Evolutionary conservation across 495 filamentous ascomycete genomes (phyloP), one percentile per base, ranked within the genome.

Genomic region (Tuber borchii): DNA sequence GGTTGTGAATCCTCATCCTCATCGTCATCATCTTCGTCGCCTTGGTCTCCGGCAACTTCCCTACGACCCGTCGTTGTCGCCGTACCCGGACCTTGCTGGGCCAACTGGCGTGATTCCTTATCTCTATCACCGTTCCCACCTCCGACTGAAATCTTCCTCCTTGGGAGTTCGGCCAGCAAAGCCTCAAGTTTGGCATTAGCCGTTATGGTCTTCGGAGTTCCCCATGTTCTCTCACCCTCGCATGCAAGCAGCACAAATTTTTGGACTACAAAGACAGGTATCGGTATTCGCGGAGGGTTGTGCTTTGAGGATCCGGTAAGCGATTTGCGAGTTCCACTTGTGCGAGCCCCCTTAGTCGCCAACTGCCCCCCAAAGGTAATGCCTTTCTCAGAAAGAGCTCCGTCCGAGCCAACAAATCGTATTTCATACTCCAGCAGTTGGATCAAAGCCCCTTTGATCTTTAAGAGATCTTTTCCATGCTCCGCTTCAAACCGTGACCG

Each of bases 401-500:
- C 78, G 70, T 80, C 77, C 22, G 65, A 74, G 19, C 78, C 77
- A 75, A 71, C 42, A 45, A 82, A 82, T n/a, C 68, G 77, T 16
- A 76, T 68, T 19, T 78, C 34, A 22, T 75, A 74, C 48, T 70
- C 71, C 69, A 14, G 39, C 5, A 73, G 40, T 45, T 70, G 76
- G 26, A 80, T 74, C 48, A 77, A 39, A 2, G 65, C 77, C 16
- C 78, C 78, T 10, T 70, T 74, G n/a, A 80, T 71, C 39, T 19
- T 9, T 12, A 42, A 46, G 17, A 80, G 71, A 22, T 45, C 70
- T 39, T 42, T 43, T 9, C 51, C 71, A 43, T 69, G 19, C 43
- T 73, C 75, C n/a, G 48, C 20, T 45, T 80, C 78, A 17, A 72
- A 70, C 9, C 37, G 44, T 26, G 20, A 56, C 31, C 61, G 74